Percentiles rank a stretch among this genome's conserved stretches.
phyloP scores from a whole-genome alignment of 306 rosid species.

The Lathyrus tuberosus region DNA sequence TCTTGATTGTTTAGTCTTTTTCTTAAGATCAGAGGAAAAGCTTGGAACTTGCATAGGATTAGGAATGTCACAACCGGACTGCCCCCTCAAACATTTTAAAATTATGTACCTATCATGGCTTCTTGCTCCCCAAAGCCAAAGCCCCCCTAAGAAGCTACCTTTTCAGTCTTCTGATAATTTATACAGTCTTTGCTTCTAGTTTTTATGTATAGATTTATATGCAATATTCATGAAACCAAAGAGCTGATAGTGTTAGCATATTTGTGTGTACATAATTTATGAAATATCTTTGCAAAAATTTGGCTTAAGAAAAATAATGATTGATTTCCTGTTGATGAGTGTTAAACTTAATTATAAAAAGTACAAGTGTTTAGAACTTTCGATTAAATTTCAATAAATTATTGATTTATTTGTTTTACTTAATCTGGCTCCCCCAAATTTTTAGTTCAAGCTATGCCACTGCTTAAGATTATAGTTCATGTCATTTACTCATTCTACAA shows the following conservation, averaged over 20 bases:
- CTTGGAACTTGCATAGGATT: not conserved
- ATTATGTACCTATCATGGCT: not conserved
- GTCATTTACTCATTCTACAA: conserved; percentile 12
- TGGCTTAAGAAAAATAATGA: not conserved
- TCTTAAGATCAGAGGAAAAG: not conserved
- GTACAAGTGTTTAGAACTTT: not conserved
- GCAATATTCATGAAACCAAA: not conserved
- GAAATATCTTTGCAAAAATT: not conserved
- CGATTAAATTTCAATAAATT: not conserved
- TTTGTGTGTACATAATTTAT: not conserved
- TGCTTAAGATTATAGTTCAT: conserved; percentile 4
- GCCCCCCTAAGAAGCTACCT: not conserved
- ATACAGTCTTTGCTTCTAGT: not conserved
- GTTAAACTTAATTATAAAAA: not conserved
- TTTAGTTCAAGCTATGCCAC: not conserved
- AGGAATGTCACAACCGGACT: not conserved
- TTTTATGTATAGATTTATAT: not conserved
- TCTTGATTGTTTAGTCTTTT: not conserved
- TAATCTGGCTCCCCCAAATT: not conserved
- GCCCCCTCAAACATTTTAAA: not conserved
- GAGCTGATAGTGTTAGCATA: not conserved
- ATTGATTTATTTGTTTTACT: not conserved
- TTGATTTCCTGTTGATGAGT: not conserved
- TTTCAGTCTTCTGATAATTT: not conserved
- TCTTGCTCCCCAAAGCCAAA: not conserved